A percentile compares a stretch with the other conserved stretches of the same genome.
phyloP scores from a whole-genome alignment of 2,329 filamentous ascomycete genomes.

The Corynespora cassiicola region DNA sequence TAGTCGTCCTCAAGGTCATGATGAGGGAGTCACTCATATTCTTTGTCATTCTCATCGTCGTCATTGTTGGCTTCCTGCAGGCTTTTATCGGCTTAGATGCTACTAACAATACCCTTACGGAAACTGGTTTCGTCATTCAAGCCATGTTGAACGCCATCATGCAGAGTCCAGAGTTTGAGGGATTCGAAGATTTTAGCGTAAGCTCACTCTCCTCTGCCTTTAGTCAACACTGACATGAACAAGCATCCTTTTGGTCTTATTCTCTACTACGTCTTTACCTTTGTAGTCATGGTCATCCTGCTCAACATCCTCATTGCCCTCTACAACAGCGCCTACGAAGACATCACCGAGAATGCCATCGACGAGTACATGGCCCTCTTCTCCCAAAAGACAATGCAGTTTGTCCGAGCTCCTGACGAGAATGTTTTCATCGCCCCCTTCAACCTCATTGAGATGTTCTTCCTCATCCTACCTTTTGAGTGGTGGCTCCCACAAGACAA shows the following conservation, averaged over 20 bases:
- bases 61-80: conserved; percentile 88
- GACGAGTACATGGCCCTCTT: conserved; percentile 97
- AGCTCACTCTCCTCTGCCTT: conserved; percentile 1
- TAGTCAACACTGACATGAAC: conserved; percentile 9
- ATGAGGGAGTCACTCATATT: conserved; percentile 83
- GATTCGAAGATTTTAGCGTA: conserved; percentile 83
- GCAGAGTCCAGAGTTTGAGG: conserved; percentile 87
- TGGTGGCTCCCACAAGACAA: conserved; percentile 85
- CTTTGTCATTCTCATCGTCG: conserved; percentile 85
- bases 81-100: conserved; percentile 92
- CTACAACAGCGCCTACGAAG: conserved; percentile 95
- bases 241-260: conserved; percentile 89
- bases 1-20: conserved; percentile 85
- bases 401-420: conserved; percentile 94
- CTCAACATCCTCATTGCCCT: conserved; percentile 97
- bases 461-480: conserved; percentile 81
- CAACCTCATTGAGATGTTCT: conserved; percentile 88
- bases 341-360: conserved; percentile 89
- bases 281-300: conserved; percentile 93
- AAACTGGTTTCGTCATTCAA: conserved; percentile 76
- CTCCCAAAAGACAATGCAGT: conserved; percentile 93
- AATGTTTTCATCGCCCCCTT: conserved; percentile 98
- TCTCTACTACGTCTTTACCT: conserved; percentile 97
- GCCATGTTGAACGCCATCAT: conserved; percentile 90
- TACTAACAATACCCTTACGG: conserved; percentile 68